phyloP scores from a whole-genome alignment of 371 early-diverging fungal species.

The Mucor saturninus region DNA sequence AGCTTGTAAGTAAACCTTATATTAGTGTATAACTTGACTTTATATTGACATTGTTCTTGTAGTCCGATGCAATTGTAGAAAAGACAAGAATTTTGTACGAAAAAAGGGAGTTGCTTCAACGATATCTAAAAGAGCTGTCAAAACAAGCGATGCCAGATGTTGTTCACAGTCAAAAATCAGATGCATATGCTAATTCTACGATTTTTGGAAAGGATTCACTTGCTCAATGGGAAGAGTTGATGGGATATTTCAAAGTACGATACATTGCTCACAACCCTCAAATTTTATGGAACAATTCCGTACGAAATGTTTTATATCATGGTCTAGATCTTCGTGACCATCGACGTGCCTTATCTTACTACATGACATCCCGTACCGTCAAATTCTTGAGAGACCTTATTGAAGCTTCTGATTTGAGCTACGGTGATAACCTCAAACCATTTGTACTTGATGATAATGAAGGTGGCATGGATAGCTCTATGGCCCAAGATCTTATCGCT shows the following conservation, averaged over 20 bases:
- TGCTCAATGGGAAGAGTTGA: slow-evolving; percentile 45
- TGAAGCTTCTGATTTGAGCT: slow-evolving; percentile 18
- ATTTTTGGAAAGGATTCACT: slow-evolving; percentile 44
- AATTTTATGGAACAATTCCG: slow-evolving; percentile 57
- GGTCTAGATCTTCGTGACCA: slow-evolving; percentile 53
- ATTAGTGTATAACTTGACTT: not conserved
- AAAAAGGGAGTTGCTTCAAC: slow-evolving; percentile 48
- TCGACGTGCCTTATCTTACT: slow-evolving; percentile 48
- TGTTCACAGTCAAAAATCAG: slow-evolving; percentile 6
- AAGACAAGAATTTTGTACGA: slow-evolving; percentile 51
- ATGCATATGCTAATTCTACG: slow-evolving; percentile 32
- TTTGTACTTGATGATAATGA: slow-evolving; percentile 36
- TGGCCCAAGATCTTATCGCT: slow-evolving; percentile 59
- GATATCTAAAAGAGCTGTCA: slow-evolving; percentile 39
- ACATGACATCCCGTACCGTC: slow-evolving; percentile 53
- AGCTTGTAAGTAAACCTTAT: slow-evolving; percentile 17
- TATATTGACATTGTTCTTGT: not conserved
- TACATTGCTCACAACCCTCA: slow-evolving; percentile 59
- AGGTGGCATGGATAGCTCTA: slow-evolving; percentile 37
- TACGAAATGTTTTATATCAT: slow-evolving; percentile 56
- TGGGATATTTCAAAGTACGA: slow-evolving; percentile 53
- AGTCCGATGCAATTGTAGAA: slow-evolving; percentile 48
- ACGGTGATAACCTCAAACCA: slow-evolving; percentile 11
- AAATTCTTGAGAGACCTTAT: slow-evolving; percentile 55
- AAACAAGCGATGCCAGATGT: slow-evolving; percentile 33